Percentiles rank a stretch among this genome's conserved stretches.
These are phyloP conservation scores for Apiospora rasikravindrae DNA, from an alignment of 2,329 filamentous ascomycete species.

Conservation along the genomic window DNA sequence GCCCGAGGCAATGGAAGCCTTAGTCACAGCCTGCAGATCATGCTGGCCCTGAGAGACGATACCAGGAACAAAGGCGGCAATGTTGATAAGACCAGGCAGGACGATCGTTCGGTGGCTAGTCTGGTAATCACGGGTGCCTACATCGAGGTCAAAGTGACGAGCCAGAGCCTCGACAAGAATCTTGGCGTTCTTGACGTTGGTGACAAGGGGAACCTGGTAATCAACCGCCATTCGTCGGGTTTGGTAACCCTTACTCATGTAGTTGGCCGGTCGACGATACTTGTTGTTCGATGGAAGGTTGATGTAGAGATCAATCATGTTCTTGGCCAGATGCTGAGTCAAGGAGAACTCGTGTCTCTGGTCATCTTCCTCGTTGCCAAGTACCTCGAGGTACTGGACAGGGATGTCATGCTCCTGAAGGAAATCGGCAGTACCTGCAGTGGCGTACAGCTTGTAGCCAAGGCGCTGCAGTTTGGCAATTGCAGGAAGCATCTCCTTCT, in stretches of 20 bases:
- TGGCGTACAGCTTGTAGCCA: constrained; percentile 95
- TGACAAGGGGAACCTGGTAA: constrained; percentile 94
- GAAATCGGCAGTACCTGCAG: constrained; percentile 95
- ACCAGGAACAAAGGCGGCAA: constrained; percentile 80
- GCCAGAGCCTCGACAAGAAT: constrained; percentile 93
- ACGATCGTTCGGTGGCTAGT: constrained; percentile 81
- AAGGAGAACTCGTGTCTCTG: constrained; percentile 96
- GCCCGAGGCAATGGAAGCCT: constrained; percentile 74
- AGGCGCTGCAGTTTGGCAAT: constrained; percentile 87
- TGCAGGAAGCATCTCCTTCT: constrained; percentile 94
- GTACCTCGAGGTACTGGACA: constrained; percentile 91
- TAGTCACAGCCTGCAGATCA: constrained; percentile 73
- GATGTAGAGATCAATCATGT: constrained; percentile 98
- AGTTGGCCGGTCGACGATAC: constrained; percentile 94
- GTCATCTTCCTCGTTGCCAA: constrained; percentile 77
- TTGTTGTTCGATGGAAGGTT: constrained; percentile 99
- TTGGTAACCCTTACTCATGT: constrained; percentile 97
- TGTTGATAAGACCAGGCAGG: constrained; percentile 77
- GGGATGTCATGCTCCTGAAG: constrained; percentile 89
- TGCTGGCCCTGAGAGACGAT: constrained; percentile 67
- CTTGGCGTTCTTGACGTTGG: constrained; percentile 99
- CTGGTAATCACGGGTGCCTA: constrained; percentile 87
- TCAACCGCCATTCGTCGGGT: constrained; percentile 98
- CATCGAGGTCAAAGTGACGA: constrained; percentile 83
- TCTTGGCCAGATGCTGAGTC: constrained; percentile 95